These are phyloP conservation scores for Aquilaria agallochum DNA, from an alignment of 441 rosid genomes.

Conservation along the genomic window DNA sequence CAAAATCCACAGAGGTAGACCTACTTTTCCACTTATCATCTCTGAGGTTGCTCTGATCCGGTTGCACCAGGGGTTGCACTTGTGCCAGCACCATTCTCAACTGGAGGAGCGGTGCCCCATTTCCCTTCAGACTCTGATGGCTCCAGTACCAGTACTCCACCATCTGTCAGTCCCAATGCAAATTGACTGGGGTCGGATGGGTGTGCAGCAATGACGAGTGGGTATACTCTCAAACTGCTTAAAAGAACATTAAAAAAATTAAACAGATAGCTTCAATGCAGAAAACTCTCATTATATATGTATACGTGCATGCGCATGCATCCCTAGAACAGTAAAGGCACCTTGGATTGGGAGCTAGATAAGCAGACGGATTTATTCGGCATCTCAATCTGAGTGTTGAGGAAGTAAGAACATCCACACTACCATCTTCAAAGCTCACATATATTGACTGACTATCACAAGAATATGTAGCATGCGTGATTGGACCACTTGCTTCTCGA, in stretches of 20 bases:
- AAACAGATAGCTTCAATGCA: not conserved
- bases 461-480: conserved; percentile 78
- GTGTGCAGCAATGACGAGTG: conserved; percentile 80
- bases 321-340: conserved; percentile 12
- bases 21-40: conserved; percentile 28
- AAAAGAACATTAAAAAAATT: conserved; percentile 2
- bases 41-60: conserved; percentile 50
- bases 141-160: conserved; percentile 65
- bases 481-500: conserved; percentile 67
- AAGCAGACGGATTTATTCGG: conserved; percentile 62
- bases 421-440: conserved; percentile 77
- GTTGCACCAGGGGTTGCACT: conserved; percentile 39
- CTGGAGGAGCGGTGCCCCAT: conserved; percentile 76
- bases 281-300: not conserved
- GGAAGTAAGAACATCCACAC: conserved; percentile 59
- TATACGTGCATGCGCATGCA: not conserved
- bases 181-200: conserved; percentile 74
- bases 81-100: conserved; percentile 54
- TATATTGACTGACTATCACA: conserved; percentile 71
- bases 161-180: conserved; percentile 77
- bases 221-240: conserved; percentile 66
- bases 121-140: conserved; percentile 68
- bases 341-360: conserved; percentile 70
- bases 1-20: conserved; percentile 14
- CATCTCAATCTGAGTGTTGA: conserved; percentile 63